Conservation (phyloP, 2,329 filamentous ascomycete species). For the Graphiopsis chlorocephala region DNA sequence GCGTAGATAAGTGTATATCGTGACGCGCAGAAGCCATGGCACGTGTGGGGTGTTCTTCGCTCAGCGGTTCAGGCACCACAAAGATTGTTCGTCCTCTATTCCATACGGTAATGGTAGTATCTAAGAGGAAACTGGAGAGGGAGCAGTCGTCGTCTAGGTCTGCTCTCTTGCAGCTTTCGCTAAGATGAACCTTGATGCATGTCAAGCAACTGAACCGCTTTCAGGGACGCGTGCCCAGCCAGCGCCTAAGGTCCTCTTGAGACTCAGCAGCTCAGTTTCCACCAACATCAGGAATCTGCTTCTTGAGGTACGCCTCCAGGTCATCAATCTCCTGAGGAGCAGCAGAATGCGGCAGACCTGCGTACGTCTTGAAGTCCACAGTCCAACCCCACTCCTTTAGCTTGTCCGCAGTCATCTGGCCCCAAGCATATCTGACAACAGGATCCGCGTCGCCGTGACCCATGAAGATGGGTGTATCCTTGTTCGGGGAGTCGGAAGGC, state of each 20-base stretch:
- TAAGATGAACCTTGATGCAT: not conserved
- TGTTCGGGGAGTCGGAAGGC: conserved; percentile 46
- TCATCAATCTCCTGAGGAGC: conserved; percentile 77
- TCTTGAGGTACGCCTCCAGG: conserved; percentile 63
- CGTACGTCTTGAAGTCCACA: conserved; percentile 76
- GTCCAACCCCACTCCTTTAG: conserved; percentile 69
- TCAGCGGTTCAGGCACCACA: not conserved
- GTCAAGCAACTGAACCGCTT: not conserved
- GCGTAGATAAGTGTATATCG: not conserved
- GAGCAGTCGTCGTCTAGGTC: not conserved
- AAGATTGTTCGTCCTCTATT: not conserved
- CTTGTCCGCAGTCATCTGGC: conserved; percentile 62
- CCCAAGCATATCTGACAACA: conserved; percentile 68
- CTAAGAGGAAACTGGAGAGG: not conserved
- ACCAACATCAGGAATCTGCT: conserved; percentile 50
- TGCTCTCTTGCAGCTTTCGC: not conserved
- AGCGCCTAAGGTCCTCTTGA: not conserved
- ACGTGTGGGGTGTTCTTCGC: not conserved
- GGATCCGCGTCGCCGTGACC: conserved; percentile 78
- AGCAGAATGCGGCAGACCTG: conserved; percentile 72
- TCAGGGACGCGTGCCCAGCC: not conserved
- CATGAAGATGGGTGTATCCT: conserved; percentile 79
- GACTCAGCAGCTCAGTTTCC: conserved; percentile 33
- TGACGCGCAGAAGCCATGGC: not conserved
- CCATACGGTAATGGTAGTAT: not conserved